A percentile compares a stretch with the other conserved stretches of the same genome.
These are phyloP conservation scores for Colletotrichum gloeosporioides DNA, from an alignment of 2,329 filamentous ascomycete genomes.

Conservation along the genomic window DNA sequence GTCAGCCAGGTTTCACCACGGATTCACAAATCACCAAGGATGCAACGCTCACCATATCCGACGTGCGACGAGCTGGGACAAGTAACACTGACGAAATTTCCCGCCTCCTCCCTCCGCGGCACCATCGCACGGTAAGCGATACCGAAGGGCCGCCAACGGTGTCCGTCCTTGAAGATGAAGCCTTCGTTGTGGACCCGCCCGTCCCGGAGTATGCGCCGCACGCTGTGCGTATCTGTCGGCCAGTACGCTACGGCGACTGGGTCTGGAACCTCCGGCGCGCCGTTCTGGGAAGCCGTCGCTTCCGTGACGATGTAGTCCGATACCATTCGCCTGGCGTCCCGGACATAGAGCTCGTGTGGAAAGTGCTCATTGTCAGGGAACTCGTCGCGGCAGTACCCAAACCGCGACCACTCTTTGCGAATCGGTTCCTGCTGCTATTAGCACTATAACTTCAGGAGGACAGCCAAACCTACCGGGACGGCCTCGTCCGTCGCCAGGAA, in stretches of 20 bases:
- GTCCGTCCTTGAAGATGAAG: conserved; percentile 25
- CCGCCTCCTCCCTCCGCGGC: conserved; percentile 12
- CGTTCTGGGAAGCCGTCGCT: conserved; percentile 20
- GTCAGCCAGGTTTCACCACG: background rate
- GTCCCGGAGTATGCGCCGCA: conserved; percentile 26
- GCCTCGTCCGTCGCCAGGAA: conserved; percentile 24
- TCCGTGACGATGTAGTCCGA: conserved; percentile 29
- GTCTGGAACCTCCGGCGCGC: conserved; percentile 6
- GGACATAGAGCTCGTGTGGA: conserved; percentile 31
- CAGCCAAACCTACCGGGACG: background rate
- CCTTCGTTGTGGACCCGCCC: conserved; percentile 27
- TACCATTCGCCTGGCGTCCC: conserved; percentile 30
- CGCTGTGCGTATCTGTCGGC: conserved; percentile 28
- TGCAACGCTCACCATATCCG: conserved; percentile 12
- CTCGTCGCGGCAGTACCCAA: conserved; percentile 30
- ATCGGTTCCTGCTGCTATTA: conserved; percentile 9
- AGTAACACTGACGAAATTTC: conserved; percentile 15
- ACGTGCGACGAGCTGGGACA: conserved; percentile 23
- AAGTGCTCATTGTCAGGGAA: conserved; percentile 30
- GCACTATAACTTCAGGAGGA: accelerated
- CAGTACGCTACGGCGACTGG: conserved; percentile 27
- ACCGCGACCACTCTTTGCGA: conserved; percentile 23
- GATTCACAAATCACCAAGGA: background rate
- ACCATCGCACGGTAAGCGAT: conserved; percentile 21
- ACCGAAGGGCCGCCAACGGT: conserved; percentile 23